Conservation (phyloP, 2,329 filamentous ascomycete species). For the Trichophyton equinum region DNA sequence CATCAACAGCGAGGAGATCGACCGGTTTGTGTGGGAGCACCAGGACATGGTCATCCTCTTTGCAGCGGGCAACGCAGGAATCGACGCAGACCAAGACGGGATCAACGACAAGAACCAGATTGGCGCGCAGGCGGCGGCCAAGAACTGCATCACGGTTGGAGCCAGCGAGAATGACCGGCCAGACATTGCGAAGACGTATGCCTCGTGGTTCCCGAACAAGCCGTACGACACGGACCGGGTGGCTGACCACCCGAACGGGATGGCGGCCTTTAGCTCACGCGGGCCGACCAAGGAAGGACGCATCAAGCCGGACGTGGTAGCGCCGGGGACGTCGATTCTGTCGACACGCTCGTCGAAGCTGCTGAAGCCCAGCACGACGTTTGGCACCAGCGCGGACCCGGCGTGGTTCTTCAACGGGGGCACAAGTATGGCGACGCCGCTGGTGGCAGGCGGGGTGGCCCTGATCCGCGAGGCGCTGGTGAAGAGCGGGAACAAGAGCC, state of each 20-base stretch:
- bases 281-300: conserved; percentile 14
- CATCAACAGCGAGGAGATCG: conserved; percentile 11
- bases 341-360: conserved; percentile 12
- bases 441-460: conserved; percentile 17
- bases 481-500: conserved; percentile 10
- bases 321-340: conserved; percentile 16
- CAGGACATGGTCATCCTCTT: conserved; percentile 16
- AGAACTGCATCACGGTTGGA: conserved; percentile 20
- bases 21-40: conserved; percentile 16
- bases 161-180: conserved; percentile 17
- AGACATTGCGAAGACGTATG: conserved; percentile 9
- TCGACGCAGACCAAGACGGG: conserved; percentile 10
- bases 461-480: conserved; percentile 15
- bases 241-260: conserved; percentile 13
- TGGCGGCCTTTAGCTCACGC: conserved; percentile 17
- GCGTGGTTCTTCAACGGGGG: conserved; percentile 13
- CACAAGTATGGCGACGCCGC: conserved; percentile 19
- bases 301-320: conserved; percentile 18
- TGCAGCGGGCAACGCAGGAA: conserved; percentile 17
- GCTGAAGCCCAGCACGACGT: neutral
- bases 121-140: conserved; percentile 15
- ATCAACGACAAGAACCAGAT: conserved; percentile 13
- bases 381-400: conserved; percentile 11
- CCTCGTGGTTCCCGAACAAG: conserved; percentile 5
- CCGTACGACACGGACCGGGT: conserved; percentile 11